A percentile compares a stretch with the other conserved stretches of the same genome.
phyloP scores from a whole-genome alignment of 148 eudicot species.

The Nyssa sinensis region DNA sequence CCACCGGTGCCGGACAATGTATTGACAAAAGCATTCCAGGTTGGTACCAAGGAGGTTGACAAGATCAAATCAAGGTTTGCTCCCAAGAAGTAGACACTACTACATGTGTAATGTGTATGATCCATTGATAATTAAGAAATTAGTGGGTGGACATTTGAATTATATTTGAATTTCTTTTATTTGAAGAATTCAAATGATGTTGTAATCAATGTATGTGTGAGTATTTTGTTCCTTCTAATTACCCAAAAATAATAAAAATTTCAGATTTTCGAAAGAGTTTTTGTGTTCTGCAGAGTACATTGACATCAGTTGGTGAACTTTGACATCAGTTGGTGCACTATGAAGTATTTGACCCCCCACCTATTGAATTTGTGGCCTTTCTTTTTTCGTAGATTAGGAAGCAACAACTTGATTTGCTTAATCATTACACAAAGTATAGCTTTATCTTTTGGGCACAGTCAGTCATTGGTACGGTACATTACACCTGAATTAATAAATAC shows the following conservation, averaged over 20 bases:
- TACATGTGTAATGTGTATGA: neutral
- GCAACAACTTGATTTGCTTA: constrained; percentile 10
- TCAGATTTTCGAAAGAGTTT: neutral
- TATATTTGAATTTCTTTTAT: neutral
- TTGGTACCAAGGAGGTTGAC: constrained; percentile 33
- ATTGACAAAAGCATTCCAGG: constrained; percentile 29
- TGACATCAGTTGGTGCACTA: neutral
- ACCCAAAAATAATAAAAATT: neutral
- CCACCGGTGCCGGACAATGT: constrained; percentile 40
- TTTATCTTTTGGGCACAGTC: constrained; percentile 1
- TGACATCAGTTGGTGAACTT: too few relatives aligned
- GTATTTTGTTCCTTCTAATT: neutral
- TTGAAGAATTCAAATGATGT: neutral
- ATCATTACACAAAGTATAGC: neutral
- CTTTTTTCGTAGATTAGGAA: neutral
- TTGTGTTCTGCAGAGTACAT: too few relatives aligned
- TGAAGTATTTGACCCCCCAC: neutral
- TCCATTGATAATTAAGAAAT: too few relatives aligned
- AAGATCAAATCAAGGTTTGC: constrained; percentile 30
- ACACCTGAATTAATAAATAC: too few relatives aligned
- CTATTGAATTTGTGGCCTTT: neutral
- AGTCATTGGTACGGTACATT: too few relatives aligned
- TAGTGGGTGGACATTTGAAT: neutral
- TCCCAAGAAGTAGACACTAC: neutral
- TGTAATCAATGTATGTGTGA: constrained; percentile 1